Conservation (phyloP, 2,329 filamentous ascomycete species). For the Alternaria arborescens region DNA sequence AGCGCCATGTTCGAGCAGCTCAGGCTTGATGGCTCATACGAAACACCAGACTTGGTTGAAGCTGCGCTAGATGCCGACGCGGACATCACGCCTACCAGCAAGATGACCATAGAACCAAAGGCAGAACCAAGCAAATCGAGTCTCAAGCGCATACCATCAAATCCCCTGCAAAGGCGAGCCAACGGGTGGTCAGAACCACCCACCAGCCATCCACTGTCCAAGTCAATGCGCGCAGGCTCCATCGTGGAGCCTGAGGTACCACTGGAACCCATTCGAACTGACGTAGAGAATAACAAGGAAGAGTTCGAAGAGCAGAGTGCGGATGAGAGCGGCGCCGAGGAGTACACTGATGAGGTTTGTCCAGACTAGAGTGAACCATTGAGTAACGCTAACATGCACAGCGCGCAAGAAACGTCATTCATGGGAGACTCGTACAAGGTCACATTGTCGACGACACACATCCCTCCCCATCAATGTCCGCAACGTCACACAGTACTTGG, state of each 20-base stretch:
- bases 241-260: constrained; percentile 46
- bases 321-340: constrained; percentile 38
- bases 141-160: constrained; percentile 33
- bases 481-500: constrained; percentile 66
- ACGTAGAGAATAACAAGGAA: constrained; percentile 28
- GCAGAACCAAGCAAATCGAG: constrained; percentile 41
- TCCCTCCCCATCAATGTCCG: constrained; percentile 75
- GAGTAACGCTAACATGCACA: constrained; percentile 31
- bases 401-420: constrained; percentile 87
- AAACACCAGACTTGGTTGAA: constrained; percentile 45
- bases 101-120: constrained; percentile 35
- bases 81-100: constrained; percentile 43
- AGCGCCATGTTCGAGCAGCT: constrained; percentile 74
- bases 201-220: constrained; percentile 44
- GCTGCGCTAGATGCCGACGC: constrained; percentile 45
- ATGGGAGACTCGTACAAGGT: constrained; percentile 88
- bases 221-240: constrained; percentile 47
- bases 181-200: constrained; percentile 39
- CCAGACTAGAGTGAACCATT: not conserved
- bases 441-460: constrained; percentile 96
- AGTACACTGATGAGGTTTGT: constrained; percentile 73
- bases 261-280: constrained; percentile 34
- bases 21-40: constrained; percentile 53
- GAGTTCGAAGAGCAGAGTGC: constrained; percentile 28
- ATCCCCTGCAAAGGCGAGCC: constrained; percentile 40